Percentiles rank a stretch among this genome's conserved stretches.
phyloP scores from a whole-genome alignment of 2,329 filamentous ascomycete species.

The Pseudohalonectria lignicola region DNA sequence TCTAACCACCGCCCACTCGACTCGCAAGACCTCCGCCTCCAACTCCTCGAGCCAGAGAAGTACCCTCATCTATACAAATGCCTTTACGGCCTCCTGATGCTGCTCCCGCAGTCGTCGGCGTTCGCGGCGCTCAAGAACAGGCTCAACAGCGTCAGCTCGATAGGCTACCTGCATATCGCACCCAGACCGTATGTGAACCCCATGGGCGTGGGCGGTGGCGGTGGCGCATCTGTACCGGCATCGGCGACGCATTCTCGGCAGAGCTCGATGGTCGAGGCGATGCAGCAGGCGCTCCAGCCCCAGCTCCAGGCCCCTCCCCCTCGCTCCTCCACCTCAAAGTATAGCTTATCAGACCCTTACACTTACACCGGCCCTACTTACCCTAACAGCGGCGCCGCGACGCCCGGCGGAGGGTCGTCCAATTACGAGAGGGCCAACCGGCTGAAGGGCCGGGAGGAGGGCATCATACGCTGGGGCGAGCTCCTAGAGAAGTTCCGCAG shows the following conservation, averaged over 20 bases:
- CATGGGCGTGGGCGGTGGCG: not conserved
- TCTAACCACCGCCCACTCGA: too few species aligned
- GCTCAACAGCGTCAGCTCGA: conserved; percentile 92
- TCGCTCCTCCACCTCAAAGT: conserved; percentile 3
- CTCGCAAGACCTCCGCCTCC: conserved; percentile 92
- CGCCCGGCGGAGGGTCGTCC: conserved; percentile 30
- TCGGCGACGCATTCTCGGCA: conserved; percentile 14
- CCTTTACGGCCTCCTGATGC: conserved; percentile 92
- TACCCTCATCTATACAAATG: conserved; percentile 96
- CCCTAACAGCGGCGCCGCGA: conserved; percentile 29
- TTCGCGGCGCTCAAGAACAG: conserved; percentile 96
- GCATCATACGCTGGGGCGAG: conserved; percentile 81
- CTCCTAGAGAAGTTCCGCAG: conserved; percentile 88
- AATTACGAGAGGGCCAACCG: conserved; percentile 65
- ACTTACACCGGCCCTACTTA: conserved; percentile 19
- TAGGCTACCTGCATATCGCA: conserved; percentile 83
- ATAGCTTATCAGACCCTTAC: conserved; percentile 4
- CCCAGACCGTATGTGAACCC: conserved; percentile 56
- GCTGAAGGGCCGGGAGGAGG: conserved; percentile 73
- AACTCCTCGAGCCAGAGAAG: conserved; percentile 89
- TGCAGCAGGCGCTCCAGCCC: conserved; percentile 13
- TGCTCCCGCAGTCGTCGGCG: conserved; percentile 93
- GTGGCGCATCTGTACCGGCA: too few species aligned
- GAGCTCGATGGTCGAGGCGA: conserved; percentile 20
- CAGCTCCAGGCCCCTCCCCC: conserved; percentile 6